These are phyloP conservation scores for Ustilago tritici DNA, from an alignment of 1,284 basidiomycete species.

Conservation along the genomic window DNA sequence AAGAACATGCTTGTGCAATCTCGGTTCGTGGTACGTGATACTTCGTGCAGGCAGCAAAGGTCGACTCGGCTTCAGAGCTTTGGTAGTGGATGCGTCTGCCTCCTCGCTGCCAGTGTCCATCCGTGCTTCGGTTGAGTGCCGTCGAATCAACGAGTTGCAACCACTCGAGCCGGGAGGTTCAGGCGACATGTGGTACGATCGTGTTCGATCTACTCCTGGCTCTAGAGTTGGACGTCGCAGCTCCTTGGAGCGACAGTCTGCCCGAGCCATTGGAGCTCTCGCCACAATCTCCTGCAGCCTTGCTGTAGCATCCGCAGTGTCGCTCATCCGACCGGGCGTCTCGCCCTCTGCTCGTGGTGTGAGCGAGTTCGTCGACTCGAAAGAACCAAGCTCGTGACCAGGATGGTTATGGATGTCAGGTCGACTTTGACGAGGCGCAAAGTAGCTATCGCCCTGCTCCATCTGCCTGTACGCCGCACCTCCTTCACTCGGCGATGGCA, in stretches of 20 bases:
- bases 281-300: background rate
- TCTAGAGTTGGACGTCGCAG: conserved; percentile 25
- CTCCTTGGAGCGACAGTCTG: conserved; percentile 9
- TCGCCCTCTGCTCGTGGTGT: conserved; percentile 29
- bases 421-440: conserved; percentile 43
- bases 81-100: conserved; percentile 8
- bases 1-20: conserved; percentile 59
- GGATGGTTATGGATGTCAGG: conserved; percentile 30
- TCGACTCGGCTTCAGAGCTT: conserved; percentile 25
- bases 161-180: conserved; percentile 40
- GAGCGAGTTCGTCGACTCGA: conserved; percentile 35
- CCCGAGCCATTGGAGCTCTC: background rate
- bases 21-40: conserved; percentile 67
- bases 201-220: conserved; percentile 23
- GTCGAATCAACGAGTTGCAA: conserved; percentile 52
- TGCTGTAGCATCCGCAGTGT: conserved; percentile 3
- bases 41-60: conserved; percentile 61
- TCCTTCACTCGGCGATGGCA: conserved; percentile 48
- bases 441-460: conserved; percentile 52
- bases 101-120: conserved; percentile 37
- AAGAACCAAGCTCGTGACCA: conserved; percentile 44
- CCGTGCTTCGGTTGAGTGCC: conserved; percentile 61
- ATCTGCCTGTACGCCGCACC: conserved; percentile 25
- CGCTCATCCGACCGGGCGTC: conserved; percentile 8
- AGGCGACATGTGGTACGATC: conserved; percentile 61